Evolutionary conservation across 441 rosid species (phyloP).

Genomic region (Erysimum pusillum): DNA sequence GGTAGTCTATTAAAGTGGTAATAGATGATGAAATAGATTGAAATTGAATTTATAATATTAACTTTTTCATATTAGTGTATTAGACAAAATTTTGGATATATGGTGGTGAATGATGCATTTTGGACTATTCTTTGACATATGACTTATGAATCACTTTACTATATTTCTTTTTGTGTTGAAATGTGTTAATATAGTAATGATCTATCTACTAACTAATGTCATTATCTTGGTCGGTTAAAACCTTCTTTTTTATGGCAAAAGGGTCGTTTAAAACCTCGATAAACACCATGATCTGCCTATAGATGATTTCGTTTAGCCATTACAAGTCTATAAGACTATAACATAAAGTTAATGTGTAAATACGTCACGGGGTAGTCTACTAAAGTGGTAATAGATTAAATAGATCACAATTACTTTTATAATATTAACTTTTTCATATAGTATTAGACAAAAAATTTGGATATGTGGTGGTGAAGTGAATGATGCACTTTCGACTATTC

Average conservation of each 20-base stretch:
- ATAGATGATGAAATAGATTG: neutral
- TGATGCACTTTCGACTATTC: constrained; percentile 34
- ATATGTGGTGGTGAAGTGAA: constrained; percentile 18
- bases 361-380: constrained; percentile 14
- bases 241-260: neutral
- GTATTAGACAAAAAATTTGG: constrained; percentile 1
- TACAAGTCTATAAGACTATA: neutral
- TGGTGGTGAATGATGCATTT: constrained; percentile 35
- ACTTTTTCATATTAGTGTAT: constrained; percentile 13
- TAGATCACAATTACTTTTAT: neutral
- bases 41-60: neutral
- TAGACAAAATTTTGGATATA: constrained; percentile 23
- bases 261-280: neutral
- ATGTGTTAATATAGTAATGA: neutral
- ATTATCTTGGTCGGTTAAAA: neutral
- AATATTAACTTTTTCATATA: constrained; percentile 22
- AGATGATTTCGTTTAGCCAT: constrained; percentile 33
- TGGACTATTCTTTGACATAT: constrained; percentile 22
- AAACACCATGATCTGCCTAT: constrained; percentile 12
- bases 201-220: neutral
- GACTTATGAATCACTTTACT: constrained; percentile 1
- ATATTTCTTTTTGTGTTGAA: no score
- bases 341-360: neutral
- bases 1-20: constrained; percentile 30
- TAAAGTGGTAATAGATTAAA: constrained; percentile 24